These are phyloP conservation scores for Colletotrichum neosansevieriae DNA, from an alignment of 2,329 filamentous ascomycete species.

Conservation along the genomic window DNA sequence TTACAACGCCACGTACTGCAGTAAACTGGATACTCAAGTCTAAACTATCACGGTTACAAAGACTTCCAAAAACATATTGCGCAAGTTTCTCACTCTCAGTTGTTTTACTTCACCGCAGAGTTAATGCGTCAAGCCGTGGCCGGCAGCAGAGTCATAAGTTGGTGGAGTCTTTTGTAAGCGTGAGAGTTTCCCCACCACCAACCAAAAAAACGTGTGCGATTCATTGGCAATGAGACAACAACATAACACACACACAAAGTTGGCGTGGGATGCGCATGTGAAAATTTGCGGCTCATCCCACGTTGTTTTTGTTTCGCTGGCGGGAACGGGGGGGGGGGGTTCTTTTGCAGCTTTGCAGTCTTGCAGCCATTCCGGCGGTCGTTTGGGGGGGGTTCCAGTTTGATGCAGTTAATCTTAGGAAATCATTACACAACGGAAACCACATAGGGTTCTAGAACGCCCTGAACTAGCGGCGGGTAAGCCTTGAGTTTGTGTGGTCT, in stretches of 20 bases:
- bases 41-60: neutral
- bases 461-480: neutral
- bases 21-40: no score
- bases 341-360: no score
- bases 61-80: neutral
- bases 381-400: neutral
- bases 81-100: no score
- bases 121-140: no score
- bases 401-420: constrained; percentile 30
- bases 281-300: constrained; percentile 27
- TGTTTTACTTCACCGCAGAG: no score
- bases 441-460: neutral
- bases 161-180: neutral
- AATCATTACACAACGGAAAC: constrained; percentile 35
- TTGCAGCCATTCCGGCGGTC: no score
- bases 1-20: no score
- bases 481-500: no score
- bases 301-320: neutral
- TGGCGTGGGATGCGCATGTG: no score
- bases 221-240: constrained; percentile 1
- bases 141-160: no score
- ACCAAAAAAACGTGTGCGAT: neutral
- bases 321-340: constrained; percentile 9
- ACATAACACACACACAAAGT: neutral
- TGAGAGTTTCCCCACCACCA: neutral